These are phyloP conservation scores for Aegilops umbellulata DNA, from an alignment of 176 grass and related monocot species.

Conservation along the genomic window DNA sequence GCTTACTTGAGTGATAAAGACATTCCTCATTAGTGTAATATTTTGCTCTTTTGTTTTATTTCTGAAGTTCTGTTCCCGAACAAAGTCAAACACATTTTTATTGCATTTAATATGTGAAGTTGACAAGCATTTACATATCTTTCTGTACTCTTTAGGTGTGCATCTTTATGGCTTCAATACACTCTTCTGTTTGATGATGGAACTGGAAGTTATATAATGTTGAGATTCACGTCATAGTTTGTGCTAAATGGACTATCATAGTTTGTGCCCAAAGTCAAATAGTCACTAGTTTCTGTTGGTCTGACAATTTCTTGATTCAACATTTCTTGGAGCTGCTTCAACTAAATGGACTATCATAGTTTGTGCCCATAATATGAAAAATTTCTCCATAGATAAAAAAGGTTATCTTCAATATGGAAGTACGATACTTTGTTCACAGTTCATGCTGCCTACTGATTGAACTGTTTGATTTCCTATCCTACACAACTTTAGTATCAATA, in stretches of 20 bases:
- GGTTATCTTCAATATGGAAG: not conserved
- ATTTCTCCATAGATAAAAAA: not conserved
- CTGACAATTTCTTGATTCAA: not conserved
- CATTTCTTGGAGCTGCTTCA: slow-evolving; percentile 1
- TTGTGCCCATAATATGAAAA: not conserved
- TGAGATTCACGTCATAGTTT: not conserved
- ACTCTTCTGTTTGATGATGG: not conserved
- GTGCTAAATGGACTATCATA: too few relatives aligned
- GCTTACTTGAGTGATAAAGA: not conserved
- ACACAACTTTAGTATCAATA: not conserved
- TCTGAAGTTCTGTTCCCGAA: not conserved
- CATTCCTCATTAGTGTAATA: not conserved
- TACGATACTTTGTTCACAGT: not conserved
- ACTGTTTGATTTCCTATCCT: not conserved
- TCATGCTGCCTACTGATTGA: slow-evolving; percentile 14
- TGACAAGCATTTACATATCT: not conserved
- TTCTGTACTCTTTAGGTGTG: not conserved
- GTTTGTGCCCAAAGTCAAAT: too few relatives aligned
- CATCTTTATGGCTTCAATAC: not conserved
- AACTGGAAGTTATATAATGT: not conserved
- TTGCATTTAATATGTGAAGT: not conserved
- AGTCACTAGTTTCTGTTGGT: not conserved
- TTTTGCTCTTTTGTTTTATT: not conserved
- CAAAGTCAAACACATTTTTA: slow-evolving; percentile 1
- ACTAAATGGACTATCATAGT: not conserved